A percentile compares a stretch with the other conserved stretches of the same genome.
phyloP scores from a whole-genome alignment of 345 rosid species.

The Salix exigua region DNA sequence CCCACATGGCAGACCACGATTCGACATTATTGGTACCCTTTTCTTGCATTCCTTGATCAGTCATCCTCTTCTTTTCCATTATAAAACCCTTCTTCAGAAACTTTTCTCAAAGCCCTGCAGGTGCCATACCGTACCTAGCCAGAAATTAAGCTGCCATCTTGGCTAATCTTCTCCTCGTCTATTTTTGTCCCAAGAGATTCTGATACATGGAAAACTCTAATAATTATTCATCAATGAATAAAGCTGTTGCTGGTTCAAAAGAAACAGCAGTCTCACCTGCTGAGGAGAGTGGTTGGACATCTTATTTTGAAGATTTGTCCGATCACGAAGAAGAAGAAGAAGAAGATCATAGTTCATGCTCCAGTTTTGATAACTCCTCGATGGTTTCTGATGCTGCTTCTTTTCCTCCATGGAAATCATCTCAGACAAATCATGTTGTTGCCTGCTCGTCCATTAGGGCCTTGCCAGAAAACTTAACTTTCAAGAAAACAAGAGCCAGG shows the following conservation, averaged over 20 bases:
- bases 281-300: slow-evolving; percentile 91
- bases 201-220: slow-evolving; percentile 24
- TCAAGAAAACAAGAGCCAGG: slow-evolving; percentile 49
- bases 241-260: slow-evolving; percentile 6
- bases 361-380: slow-evolving; percentile 46
- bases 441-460: slow-evolving; percentile 15
- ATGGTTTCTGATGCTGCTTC: slow-evolving; percentile 75
- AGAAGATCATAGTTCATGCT: slow-evolving; percentile 24
- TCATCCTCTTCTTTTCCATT: background rate
- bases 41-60: slow-evolving; percentile 15
- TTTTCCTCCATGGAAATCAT: slow-evolving; percentile 38
- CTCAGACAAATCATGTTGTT: background rate
- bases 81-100: slow-evolving; percentile 8
- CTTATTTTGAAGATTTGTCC: slow-evolving; percentile 69
- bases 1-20: slow-evolving; percentile 29
- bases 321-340: slow-evolving; percentile 10
- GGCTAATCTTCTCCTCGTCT: background rate
- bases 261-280: slow-evolving; percentile 12
- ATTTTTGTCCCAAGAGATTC: background rate
- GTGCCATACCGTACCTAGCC: background rate
- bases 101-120: background rate
- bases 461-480: slow-evolving; percentile 39
- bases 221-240: slow-evolving; percentile 20
- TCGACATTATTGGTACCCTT: slow-evolving; percentile 30
- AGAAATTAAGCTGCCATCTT: background rate